A percentile compares a stretch with the other conserved stretches of the same genome.
phyloP scores from a whole-genome alignment of 148 eudicot species.

The Spergularia marina region DNA sequence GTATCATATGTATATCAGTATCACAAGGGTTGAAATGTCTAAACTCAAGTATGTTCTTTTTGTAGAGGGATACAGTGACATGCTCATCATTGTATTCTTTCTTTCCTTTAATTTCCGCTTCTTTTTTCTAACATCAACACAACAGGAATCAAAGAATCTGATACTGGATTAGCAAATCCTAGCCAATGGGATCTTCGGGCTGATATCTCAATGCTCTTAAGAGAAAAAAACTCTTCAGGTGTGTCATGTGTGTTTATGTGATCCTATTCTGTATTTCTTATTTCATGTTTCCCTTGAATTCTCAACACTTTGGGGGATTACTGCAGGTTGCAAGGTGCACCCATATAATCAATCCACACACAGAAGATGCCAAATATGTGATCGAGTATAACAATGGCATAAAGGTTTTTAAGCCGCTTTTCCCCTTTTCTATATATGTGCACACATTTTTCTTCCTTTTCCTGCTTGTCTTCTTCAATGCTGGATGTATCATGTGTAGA shows the following conservation, averaged over 20 bases:
- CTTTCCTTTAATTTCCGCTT: not conserved
- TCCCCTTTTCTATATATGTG: too few species aligned
- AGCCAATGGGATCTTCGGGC: conserved; percentile 95
- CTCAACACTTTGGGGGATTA: conserved; percentile 14
- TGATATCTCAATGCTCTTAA: conserved; percentile 95
- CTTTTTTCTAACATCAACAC: not conserved
- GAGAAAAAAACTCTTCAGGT: conserved; percentile 96
- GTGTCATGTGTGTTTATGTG: conserved; percentile 6
- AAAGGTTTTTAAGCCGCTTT: not conserved
- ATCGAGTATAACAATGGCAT: conserved; percentile 87
- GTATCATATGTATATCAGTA: too few species aligned
- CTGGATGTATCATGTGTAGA: too few species aligned
- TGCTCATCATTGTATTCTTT: too few species aligned
- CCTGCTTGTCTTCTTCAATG: too few species aligned
- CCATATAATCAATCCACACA: conserved; percentile 83
- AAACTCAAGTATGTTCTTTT: too few species aligned
- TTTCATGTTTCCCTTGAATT: not conserved
- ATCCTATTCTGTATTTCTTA: not conserved
- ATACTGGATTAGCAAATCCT: conserved; percentile 90
- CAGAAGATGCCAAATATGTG: conserved; percentile 91
- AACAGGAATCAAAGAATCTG: conserved; percentile 90
- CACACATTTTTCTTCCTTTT: too few species aligned
- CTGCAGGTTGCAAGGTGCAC: conserved; percentile 90
- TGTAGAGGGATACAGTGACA: too few species aligned
- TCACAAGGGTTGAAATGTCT: too few species aligned